Evolutionary conservation across 2,329 filamentous ascomycete species (phyloP).

Genomic region (Stagonosporopsis vannaccii): DNA sequence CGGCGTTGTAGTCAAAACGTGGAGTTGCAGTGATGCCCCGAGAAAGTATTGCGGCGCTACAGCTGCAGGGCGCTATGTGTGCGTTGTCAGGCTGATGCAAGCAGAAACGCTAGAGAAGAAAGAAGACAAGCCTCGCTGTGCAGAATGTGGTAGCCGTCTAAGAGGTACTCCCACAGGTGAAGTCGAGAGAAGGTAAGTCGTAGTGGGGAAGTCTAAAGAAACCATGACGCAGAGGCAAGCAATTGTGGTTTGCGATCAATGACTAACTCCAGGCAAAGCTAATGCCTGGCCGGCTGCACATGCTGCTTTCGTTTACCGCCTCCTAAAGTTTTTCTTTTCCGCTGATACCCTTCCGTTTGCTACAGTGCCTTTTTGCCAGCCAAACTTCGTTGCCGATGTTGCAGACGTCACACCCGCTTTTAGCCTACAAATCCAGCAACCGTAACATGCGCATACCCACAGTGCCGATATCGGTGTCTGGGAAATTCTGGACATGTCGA

Average conservation of each 20-base stretch:
- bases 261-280: slow-evolving; percentile 19
- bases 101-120: slow-evolving; percentile 3
- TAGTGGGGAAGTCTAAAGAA: slow-evolving; percentile 21
- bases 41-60: slow-evolving; percentile 17
- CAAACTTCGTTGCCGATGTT: neutral
- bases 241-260: slow-evolving; percentile 16
- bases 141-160: slow-evolving; percentile 3
- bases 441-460: neutral
- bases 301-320: slow-evolving; percentile 5
- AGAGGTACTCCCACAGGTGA: neutral
- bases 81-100: slow-evolving; percentile 9
- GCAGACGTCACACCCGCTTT: slow-evolving; percentile 10
- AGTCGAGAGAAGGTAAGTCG: slow-evolving; percentile 3
- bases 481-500: neutral
- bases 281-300: slow-evolving; percentile 9
- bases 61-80: slow-evolving; percentile 13
- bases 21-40: slow-evolving; percentile 10
- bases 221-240: slow-evolving; percentile 25
- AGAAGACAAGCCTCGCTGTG: slow-evolving; percentile 2
- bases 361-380: neutral
- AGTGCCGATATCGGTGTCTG: slow-evolving; percentile 9
- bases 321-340: neutral
- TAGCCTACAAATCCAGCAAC: neutral
- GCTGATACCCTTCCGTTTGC: neutral
- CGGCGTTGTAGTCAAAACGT: slow-evolving; percentile 22